Evolutionary conservation across 139 green algal genomes (phyloP).

Genomic region (Chlorella sp.): DNA sequence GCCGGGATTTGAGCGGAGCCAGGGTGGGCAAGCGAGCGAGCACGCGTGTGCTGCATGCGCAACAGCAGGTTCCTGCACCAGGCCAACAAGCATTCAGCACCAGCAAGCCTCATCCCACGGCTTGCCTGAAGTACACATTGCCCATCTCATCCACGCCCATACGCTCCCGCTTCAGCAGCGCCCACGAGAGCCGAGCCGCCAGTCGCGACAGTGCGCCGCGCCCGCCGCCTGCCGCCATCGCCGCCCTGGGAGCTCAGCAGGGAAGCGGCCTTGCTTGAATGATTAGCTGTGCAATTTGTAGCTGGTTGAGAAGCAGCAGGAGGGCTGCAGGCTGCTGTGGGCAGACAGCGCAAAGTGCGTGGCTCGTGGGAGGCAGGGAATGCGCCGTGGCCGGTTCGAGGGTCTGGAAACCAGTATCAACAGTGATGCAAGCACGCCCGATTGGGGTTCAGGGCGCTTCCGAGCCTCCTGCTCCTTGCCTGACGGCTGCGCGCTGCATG

Average conservation of each 20-base stretch:
- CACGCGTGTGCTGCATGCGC: too few relatives aligned
- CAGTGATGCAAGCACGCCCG: too few relatives aligned
- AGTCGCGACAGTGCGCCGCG: not conserved
- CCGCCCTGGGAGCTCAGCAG: too few relatives aligned
- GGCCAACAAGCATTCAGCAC: not conserved
- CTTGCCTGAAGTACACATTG: constrained; percentile 48
- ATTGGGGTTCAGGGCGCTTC: too few relatives aligned
- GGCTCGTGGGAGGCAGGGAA: too few relatives aligned
- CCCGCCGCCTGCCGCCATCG: not conserved
- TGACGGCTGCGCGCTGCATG: too few relatives aligned
- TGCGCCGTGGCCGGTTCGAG: too few relatives aligned
- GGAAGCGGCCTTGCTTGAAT: too few relatives aligned
- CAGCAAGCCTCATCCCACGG: not conserved
- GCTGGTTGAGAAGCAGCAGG: not conserved
- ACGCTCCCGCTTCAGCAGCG: constrained; percentile 34
- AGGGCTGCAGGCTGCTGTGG: not conserved
- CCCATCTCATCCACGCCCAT: constrained; percentile 36
- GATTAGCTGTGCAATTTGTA: too few relatives aligned
- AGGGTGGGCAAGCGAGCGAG: not conserved
- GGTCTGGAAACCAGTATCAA: too few relatives aligned
- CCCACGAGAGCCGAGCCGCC: constrained; percentile 1
- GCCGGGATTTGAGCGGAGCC: not conserved
- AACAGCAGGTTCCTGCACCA: too few relatives aligned
- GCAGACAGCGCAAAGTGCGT: not conserved
- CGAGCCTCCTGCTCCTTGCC: too few relatives aligned